Evolutionary conservation across 2,329 filamentous ascomycete species (phyloP).

Genomic region (Cladosporium sp.): DNA sequence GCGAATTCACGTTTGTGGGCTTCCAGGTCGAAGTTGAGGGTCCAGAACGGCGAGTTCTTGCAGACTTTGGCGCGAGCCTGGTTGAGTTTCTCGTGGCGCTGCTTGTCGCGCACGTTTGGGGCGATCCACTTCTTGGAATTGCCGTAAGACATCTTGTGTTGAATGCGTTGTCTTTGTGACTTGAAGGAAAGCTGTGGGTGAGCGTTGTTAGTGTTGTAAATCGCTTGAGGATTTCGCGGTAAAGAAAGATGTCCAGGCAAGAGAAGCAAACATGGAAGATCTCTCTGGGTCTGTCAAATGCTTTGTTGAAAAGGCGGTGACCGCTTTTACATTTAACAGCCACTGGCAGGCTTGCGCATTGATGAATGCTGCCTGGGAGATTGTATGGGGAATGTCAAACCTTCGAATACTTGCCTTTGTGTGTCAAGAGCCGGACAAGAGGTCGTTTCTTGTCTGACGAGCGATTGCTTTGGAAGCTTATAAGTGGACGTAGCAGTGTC

Average conservation of each 20-base stretch:
- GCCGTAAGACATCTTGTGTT: constrained; percentile 14
- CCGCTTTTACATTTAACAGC: background rate
- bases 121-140: constrained; percentile 23
- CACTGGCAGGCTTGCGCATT: background rate
- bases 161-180: background rate
- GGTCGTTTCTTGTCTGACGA: background rate
- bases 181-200: background rate
- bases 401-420: background rate
- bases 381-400: background rate
- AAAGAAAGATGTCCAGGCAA: background rate
- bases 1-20: constrained; percentile 27
- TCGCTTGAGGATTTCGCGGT: background rate
- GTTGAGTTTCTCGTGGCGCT: constrained; percentile 24
- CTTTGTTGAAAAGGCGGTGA: background rate
- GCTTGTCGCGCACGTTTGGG: constrained; percentile 20
- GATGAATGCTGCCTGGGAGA: background rate
- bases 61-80: constrained; percentile 28
- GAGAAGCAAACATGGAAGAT: background rate
- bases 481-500: background rate
- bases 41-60: constrained; percentile 30
- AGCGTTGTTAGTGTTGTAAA: background rate
- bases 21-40: constrained; percentile 27
- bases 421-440: background rate
- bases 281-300: background rate
- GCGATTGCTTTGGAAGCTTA: background rate